Evolutionary conservation across 106 monocot species (phyloP).

Genomic region (Chionographis japonica): DNA sequence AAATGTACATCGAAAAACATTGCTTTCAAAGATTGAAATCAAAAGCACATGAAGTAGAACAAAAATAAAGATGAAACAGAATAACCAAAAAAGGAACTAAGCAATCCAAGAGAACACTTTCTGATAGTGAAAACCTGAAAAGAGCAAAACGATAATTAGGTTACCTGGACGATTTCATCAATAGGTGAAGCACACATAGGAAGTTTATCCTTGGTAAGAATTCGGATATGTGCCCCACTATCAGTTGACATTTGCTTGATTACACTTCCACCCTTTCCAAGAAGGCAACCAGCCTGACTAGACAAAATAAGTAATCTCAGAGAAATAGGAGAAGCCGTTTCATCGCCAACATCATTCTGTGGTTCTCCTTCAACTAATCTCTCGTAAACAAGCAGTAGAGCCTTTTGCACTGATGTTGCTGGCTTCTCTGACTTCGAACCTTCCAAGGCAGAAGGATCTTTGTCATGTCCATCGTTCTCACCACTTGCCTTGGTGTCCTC

Average conservation of each 20-base stretch:
- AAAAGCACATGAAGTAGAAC: too few relatives aligned
- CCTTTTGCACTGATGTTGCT: conserved; percentile 56
- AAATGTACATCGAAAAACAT: too few relatives aligned
- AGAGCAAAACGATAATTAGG: too few relatives aligned
- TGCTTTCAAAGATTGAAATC: too few relatives aligned
- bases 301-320: conserved; percentile 62
- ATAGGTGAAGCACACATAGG: conserved; percentile 63
- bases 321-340: conserved; percentile 26
- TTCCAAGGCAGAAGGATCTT: conserved; percentile 14
- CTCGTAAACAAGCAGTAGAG: conserved; percentile 81
- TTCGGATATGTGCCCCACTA: conserved; percentile 75
- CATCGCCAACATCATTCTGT: conserved; percentile 45
- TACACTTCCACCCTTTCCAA: conserved; percentile 81
- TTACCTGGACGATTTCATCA: conserved; percentile 87
- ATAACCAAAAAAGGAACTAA: too few relatives aligned
- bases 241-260: conserved; percentile 88
- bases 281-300: conserved; percentile 77
- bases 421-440: conserved; percentile 33
- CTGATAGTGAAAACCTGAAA: too few relatives aligned
- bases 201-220: conserved; percentile 77
- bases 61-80: too few relatives aligned
- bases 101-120: too few relatives aligned
- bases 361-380: conserved; percentile 55
- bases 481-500: conserved; percentile 18
- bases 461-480: conserved; percentile 25